Base-by-base conservation (phyloP, 1,284 basidiomycete species). In the Cryptococcus sp. region DNA sequence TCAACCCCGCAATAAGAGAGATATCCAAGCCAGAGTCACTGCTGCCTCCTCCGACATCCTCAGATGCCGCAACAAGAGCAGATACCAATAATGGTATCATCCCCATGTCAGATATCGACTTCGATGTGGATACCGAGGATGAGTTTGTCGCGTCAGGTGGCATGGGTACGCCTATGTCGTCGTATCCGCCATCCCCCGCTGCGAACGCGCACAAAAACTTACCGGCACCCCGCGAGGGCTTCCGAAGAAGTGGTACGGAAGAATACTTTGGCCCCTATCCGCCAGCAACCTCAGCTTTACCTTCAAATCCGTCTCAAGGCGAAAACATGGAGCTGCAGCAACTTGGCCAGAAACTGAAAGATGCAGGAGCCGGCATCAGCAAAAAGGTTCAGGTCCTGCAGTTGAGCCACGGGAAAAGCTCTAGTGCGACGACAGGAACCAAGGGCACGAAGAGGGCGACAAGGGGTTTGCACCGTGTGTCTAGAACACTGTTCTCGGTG, bases 401-500 rank as follows among this genome's bases (percentile, higher is more conserved):
- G 51, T 52, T 76, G 2, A 58, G 63, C 47, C 69, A 72, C 55
- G 57, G 64, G 44, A 58, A 44, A 41, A 54, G 47, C 44, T 34
- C 26, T 25, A 45, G 40, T 16, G 45, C 45, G n/a, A 34, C 29
- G 29, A 34, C 29, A 10, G 61, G 55, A n/a, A 52, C 62, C 15
- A 65, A 62, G 52, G 47, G 58, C 13, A 59, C 63, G 8, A 73
- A 74, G 55, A 62, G 67, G 22, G 68, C 69, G 6, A 74, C 72
- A 15, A 66, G 67, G 43, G 73, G 72, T 3, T 57, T 78, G 38
- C 67, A 71, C 26, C 59, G 72, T n/a, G 53, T 56, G 8, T 53
- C 46, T 44, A 77, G 77, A 44, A 58, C 66, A 4, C 65, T 79
- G 37, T 78, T 79, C 58, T 74, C 74, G 5, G 48, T 76, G 3